Base-by-base conservation (phyloP, 2,329 filamentous ascomycete genomes). In the Aspergillus sp. region DNA sequence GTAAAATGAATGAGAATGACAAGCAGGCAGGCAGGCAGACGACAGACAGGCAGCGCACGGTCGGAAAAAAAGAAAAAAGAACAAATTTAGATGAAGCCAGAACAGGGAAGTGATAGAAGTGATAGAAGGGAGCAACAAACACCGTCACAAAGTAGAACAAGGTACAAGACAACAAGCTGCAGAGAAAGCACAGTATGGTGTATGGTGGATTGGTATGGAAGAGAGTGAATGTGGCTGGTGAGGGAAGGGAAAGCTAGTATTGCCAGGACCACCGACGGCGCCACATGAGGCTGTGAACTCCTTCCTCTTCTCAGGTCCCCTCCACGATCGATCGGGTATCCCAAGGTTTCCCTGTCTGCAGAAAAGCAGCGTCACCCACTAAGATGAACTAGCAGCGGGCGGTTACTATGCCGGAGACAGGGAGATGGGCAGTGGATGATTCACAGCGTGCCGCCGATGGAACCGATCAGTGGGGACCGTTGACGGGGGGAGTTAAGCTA, bases 381-480 rank as follows among this genome's bases (percentile, higher is more conserved):
- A 32, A 28, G 19, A 13, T 21, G 32, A 28, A n/a, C 53, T 41
- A 53, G 53, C 38, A 60, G 47, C 53, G 21, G 17, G 28, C 28
- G 39, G 55, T 36, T 38, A 54, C 17, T 52, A 41, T 25, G 41
- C n/a, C 10, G 25, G 39, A 28, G 36, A 47, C 41, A 59, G 30
- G 50, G 43, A 48, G 23, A 54, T 19, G 38, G 51, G 55, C 63
- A 55, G 63, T 54, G 43, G 60, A 66, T 62, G 64, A 65, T 66
- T 65, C 64, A 66, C 65, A 59, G 51, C 59, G 60, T 62, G 59
- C 61, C 63, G 62, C 55, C 58, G 64, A 67, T 57, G 65, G 57
- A 62, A 63, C 65, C 64, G 63, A 65, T 66, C 65, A 65, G 64
- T 65, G 64, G 65, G 63, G 57, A 67, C 65, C 52, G 58, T 48